Percentiles rank a stretch among this genome's conserved stretches.
phyloP scores from a whole-genome alignment of 192 early-diverging fungal species.

The Backusella tarrabulga region DNA sequence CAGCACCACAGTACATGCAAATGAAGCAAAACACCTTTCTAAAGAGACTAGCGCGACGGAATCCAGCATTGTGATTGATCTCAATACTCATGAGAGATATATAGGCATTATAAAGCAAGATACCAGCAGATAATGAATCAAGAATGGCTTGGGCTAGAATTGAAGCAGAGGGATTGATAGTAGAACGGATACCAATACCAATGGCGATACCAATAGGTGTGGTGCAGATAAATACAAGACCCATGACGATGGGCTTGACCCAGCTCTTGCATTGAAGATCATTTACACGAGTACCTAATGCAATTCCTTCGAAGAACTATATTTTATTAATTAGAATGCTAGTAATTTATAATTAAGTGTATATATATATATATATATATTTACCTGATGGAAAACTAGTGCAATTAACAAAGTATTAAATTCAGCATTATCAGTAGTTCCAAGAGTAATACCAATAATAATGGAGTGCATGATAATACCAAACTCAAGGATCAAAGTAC shows the following conservation, averaged over 20 bases:
- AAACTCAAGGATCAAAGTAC: conserved; percentile 71
- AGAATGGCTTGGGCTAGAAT: conserved; percentile 68
- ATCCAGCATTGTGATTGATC: conserved; percentile 33
- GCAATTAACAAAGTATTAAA: conserved; percentile 66
- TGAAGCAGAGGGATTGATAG: conserved; percentile 59
- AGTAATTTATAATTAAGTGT: background rate
- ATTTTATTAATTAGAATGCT: background rate
- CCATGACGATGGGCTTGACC: conserved; percentile 43
- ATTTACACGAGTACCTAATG: conserved; percentile 45
- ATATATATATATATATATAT: background rate
- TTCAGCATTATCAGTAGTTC: conserved; percentile 51
- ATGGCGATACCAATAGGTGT: conserved; percentile 79
- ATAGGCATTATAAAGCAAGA: conserved; percentile 73
- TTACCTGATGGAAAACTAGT: conserved; percentile 71
- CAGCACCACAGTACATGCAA: conserved; percentile 36
- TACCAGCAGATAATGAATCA: conserved; percentile 78
- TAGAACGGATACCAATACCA: conserved; percentile 69
- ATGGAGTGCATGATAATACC: conserved; percentile 79
- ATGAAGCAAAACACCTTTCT: conserved; percentile 23
- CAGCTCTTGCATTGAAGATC: conserved; percentile 30
- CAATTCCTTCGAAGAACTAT: conserved; percentile 51
- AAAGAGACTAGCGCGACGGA: background rate
- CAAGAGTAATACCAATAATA: conserved; percentile 76
- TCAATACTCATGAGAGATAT: conserved; percentile 65
- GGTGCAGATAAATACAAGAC: conserved; percentile 60